Base-by-base conservation (phyloP, 768 basidiomycete genomes). In the Hericium alpestre region DNA sequence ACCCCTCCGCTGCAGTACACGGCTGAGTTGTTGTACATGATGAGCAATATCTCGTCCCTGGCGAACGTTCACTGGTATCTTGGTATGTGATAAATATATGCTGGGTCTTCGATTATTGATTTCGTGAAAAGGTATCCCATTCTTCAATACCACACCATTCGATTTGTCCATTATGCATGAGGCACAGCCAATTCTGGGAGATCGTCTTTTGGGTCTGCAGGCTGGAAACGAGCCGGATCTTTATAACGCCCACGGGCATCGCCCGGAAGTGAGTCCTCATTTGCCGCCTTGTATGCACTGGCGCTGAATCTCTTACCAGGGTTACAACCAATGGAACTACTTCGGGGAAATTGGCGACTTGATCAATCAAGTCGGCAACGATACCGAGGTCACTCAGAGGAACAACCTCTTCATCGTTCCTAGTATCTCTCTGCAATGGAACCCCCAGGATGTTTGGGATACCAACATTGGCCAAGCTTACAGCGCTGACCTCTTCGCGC, bases 161-260 rank as follows among this genome's bases (percentile, higher is more conserved):
- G 70, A 76, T 4, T 65, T 83, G 13, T 66, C 66, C 23, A 80
- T 86, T 32, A 84, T 81, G 7, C 76, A 81, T 64, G 68, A 77
- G 41, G 81, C 80, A 4, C 77, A 87, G 65, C 59, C 68, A 16
- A 83, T 88, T 58, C 72, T 90, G 1, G 88, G 88, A 1, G 71
- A 77, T 51, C 74, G 80, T 58, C 70, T 90, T 18, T 67, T 85
- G n/a, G 88, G 84, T 0, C 68, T 87, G 8, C 83, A 87, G 65
- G 78, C 82, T 1, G 87, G 83, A 2, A 89, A 90, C 65, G 88
- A 90, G 69, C 88, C 87, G 15, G 88, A 92, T 72, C 77, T 89
- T 60, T 91, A 84, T 61, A 70, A 74, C 10, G 58, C 41, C 37
- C 61, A 53, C 12, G 61, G 55, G 16, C 58, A 59, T 48, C 53